phyloP scores from a whole-genome alignment of 2,329 filamentous ascomycete genomes.

The Ustilaginoidea virens region DNA sequence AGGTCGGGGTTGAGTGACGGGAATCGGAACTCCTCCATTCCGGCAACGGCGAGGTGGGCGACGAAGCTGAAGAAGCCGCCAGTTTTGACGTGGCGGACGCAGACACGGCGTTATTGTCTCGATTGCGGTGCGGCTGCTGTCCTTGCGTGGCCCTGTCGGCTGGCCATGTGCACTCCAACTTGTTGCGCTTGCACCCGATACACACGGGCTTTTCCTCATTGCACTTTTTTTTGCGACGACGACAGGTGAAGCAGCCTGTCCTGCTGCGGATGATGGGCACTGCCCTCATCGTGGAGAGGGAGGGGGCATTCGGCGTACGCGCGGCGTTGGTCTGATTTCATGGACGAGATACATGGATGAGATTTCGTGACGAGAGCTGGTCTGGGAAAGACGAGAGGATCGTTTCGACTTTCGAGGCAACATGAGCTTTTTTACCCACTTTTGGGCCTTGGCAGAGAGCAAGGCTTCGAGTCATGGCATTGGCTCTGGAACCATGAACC shows the following conservation, averaged over 20 bases:
- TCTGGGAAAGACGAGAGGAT: too few relatives aligned
- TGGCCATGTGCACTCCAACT: conserved; percentile 36
- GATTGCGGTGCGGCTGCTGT: not conserved
- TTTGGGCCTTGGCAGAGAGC: too few relatives aligned
- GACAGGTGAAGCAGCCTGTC: conserved; percentile 31
- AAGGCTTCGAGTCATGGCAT: too few relatives aligned
- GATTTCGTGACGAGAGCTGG: too few relatives aligned
- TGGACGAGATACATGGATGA: too few relatives aligned
- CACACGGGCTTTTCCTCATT: conserved; percentile 37
- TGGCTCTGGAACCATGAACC: too few relatives aligned
- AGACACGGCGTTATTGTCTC: not conserved
- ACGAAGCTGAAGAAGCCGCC: not conserved
- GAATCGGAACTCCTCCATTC: too few relatives aligned
- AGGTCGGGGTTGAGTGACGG: not conserved
- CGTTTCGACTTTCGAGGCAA: too few relatives aligned
- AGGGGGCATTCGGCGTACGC: not conserved
- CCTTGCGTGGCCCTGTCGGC: conserved; percentile 6
- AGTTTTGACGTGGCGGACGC: not conserved
- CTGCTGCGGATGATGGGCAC: conserved; percentile 21
- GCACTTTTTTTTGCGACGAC: conserved; percentile 38
- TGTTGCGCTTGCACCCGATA: conserved; percentile 35
- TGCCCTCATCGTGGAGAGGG: conserved; percentile 12
- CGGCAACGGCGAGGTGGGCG: too few relatives aligned
- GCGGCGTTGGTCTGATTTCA: too few relatives aligned
- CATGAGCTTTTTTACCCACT: too few relatives aligned